Evolutionary conservation across 1,139 yeast species (phyloP), one percentile per base, ranked within the genome.

Genomic region (Hemisphaericaspora subhashii): DNA sequence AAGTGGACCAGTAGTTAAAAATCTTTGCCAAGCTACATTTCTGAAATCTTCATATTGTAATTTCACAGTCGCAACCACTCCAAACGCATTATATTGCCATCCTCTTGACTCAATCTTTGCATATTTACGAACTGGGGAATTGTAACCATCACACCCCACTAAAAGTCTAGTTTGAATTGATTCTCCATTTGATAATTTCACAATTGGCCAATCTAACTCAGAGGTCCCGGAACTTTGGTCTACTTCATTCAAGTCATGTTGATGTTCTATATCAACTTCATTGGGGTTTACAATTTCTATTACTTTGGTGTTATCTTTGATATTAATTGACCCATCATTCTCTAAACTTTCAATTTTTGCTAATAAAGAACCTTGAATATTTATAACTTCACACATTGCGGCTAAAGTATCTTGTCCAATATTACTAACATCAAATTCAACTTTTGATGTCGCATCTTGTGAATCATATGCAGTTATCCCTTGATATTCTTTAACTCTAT

Each of bases 71-170:
- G 95, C 97, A 2, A 92, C 99, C 12, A 89, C 83, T 1, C 98
- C 98, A 64, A 83, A 87, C 36, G 89, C 76, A 50, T 84, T 72
- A 60, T 92, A 92, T 41, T 77, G 79, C 98, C 98, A 94, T 6
- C 98, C 98, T 36, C 96, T 74, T 5, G 95, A 80, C 55, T 82
- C 82, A 41, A 94, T 88, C 2, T 79, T 81, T 0, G 97, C 85
- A 56, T 77, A 90, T 47, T 77, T 72, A 33, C 98, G 75, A 3
- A 86, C 98, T 0, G 97, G 97, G 0, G 98, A 89, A 60, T 90
- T 88, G 58, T 82, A 88, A 0, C 99, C 99, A 59, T 92, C 98
- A 15, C 97, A 96, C 8, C 99, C 99, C 11, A 90, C 80, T 26
- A 92, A 69, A 17, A 92, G 68, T 43, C 97, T 70, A 0, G 97